These are phyloP conservation scores for Solanum stenotomum DNA, from an alignment of 257 asterid species.

Conservation along the genomic window DNA sequence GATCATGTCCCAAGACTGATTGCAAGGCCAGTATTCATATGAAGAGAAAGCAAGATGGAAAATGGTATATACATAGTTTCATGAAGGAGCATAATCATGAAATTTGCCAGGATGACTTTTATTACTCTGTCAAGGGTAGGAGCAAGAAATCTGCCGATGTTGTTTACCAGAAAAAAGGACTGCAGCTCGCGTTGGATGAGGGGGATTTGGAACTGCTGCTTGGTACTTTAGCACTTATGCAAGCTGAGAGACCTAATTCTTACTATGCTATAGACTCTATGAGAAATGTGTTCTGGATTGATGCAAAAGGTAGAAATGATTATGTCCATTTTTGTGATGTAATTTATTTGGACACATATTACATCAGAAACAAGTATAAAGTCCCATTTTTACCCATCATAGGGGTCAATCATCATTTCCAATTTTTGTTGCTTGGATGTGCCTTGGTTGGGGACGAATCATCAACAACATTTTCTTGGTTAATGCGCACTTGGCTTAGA, in stretches of 20 bases:
- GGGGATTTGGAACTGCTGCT: slow-evolving; percentile 25
- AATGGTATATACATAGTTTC: slow-evolving; percentile 31
- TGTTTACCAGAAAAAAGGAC: slow-evolving; percentile 15
- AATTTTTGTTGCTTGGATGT: slow-evolving; percentile 42
- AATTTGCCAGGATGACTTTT: slow-evolving; percentile 16
- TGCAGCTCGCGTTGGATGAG: slow-evolving; percentile 27
- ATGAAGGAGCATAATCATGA: slow-evolving; percentile 43
- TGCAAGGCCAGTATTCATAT: slow-evolving; percentile 45
- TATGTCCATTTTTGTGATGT: slow-evolving; percentile 36
- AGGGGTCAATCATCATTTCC: slow-evolving; percentile 43
- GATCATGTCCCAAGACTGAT: slow-evolving; percentile 33
- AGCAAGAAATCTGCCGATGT: slow-evolving; percentile 6
- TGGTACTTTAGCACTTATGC: slow-evolving; percentile 26
- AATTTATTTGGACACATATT: slow-evolving; percentile 33
- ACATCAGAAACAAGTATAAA: slow-evolving; percentile 23
- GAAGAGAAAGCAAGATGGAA: slow-evolving; percentile 35
- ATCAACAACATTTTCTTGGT: slow-evolving; percentile 23
- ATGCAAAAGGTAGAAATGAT: slow-evolving; percentile 29
- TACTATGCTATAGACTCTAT: slow-evolving; percentile 29
- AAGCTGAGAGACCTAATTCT: slow-evolving; percentile 35
- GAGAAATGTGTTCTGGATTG: slow-evolving; percentile 36
- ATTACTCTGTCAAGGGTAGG: slow-evolving; percentile 22
- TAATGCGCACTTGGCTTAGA: slow-evolving; percentile 46
- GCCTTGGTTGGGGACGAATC: slow-evolving; percentile 36
- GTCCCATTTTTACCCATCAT: slow-evolving; percentile 35